phyloP scores from a whole-genome alignment of 805 yeast genomes.

The Candida odintsovae region DNA sequence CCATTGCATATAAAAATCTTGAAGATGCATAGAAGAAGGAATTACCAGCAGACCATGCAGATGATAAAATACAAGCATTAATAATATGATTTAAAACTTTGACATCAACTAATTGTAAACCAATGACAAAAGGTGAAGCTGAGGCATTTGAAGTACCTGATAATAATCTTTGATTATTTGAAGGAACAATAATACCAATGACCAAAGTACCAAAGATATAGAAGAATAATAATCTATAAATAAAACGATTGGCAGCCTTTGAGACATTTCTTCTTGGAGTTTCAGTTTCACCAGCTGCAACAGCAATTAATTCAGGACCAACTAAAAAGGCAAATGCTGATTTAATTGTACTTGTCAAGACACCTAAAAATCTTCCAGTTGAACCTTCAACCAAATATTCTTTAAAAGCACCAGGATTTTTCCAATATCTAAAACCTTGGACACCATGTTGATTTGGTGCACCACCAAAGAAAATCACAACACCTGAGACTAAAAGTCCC shows the following conservation, averaged over 20 bases:
- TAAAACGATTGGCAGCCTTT: conserved; percentile 51
- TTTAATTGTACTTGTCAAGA: conserved; percentile 57
- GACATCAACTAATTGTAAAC: conserved; percentile 63
- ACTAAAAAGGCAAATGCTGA: conserved; percentile 63
- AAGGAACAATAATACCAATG: conserved; percentile 63
- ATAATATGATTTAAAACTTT: conserved; percentile 66
- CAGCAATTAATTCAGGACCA: conserved; percentile 56
- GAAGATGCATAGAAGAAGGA: conserved; percentile 75
- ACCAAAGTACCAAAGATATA: conserved; percentile 60
- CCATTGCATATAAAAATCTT: conserved; percentile 65
- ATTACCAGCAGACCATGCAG: conserved; percentile 79
- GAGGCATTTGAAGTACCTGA: conserved; percentile 55
- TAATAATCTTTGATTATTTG: conserved; percentile 47
- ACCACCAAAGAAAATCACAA: conserved; percentile 61
- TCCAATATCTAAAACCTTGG: conserved; percentile 66
- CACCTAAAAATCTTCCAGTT: conserved; percentile 58
- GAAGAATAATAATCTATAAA: conserved; percentile 52
- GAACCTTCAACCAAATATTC: conserved; percentile 40
- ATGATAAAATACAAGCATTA: conserved; percentile 71
- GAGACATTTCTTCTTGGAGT: conserved; percentile 56
- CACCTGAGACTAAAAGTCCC: conserved; percentile 53
- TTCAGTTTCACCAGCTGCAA: conserved; percentile 53
- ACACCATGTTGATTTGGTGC: conserved; percentile 49
- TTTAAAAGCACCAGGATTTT: conserved; percentile 52
- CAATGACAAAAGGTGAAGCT: conserved; percentile 78